These are phyloP conservation scores for Penicillium pulvis DNA, from an alignment of 495 filamentous ascomycete genomes.

Conservation along the genomic window DNA sequence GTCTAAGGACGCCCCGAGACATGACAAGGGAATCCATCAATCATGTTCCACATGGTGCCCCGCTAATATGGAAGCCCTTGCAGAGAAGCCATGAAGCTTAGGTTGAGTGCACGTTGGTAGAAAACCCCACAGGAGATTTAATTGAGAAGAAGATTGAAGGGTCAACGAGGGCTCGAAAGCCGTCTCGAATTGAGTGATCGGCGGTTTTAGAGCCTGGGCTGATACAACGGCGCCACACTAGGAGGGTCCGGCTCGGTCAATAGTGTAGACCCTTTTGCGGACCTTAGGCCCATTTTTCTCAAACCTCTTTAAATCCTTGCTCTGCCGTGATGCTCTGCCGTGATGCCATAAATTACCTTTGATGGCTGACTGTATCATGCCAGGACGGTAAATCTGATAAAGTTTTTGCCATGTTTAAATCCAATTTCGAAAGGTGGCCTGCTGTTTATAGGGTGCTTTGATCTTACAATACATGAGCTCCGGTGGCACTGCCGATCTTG, in stretches of 20 bases:
- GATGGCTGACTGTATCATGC: neutral
- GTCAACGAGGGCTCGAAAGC: slow-evolving; percentile 9
- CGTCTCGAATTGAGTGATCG: slow-evolving; percentile 22
- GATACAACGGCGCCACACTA: slow-evolving; percentile 3
- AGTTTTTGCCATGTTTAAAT: no score
- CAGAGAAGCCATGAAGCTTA: neutral
- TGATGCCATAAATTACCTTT: neutral
- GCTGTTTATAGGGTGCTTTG: neutral
- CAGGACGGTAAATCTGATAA: neutral
- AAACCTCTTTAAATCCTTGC: neutral
- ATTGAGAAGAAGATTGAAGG: slow-evolving; percentile 15
- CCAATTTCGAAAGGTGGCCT: no score
- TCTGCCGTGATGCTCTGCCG: neutral
- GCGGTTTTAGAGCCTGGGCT: slow-evolving; percentile 1
- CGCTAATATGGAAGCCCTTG: neutral
- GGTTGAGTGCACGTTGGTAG: neutral
- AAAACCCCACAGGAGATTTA: neutral
- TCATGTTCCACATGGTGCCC: neutral
- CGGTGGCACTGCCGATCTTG: neutral
- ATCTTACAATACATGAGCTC: neutral
- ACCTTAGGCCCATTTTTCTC: neutral
- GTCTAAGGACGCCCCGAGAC: neutral
- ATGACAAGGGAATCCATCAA: neutral
- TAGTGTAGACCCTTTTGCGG: neutral
- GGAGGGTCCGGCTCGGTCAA: neutral